Percentiles rank a stretch among this genome's conserved stretches.
Evolutionary conservation across 371 early-diverging fungal species (phyloP).

Genomic region (Mucor irregularis): DNA sequence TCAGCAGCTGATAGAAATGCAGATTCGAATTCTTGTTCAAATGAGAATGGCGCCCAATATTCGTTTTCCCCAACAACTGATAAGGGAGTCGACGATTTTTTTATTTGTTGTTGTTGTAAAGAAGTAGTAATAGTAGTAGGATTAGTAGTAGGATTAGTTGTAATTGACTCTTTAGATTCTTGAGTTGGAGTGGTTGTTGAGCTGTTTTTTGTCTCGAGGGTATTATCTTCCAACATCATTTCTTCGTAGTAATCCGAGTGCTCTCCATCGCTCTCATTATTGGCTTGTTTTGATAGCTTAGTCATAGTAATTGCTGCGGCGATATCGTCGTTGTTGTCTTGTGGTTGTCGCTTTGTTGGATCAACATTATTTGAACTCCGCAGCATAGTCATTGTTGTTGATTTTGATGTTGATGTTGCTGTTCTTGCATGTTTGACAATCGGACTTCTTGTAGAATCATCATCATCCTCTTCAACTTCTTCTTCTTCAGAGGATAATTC

Average conservation of each 20-base stretch:
- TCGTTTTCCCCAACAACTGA: constrained; percentile 35
- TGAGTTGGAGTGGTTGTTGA: background rate
- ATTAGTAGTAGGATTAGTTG: background rate
- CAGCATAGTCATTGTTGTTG: background rate
- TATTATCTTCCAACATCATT: constrained; percentile 48
- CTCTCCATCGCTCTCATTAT: constrained; percentile 48
- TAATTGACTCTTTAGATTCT: no score
- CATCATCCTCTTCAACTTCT: background rate
- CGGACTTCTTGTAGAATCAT: no score
- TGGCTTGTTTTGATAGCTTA: background rate
- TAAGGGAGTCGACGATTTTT: no score
- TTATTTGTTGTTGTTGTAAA: no score
- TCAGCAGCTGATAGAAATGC: constrained; percentile 35
- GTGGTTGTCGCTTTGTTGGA: background rate
- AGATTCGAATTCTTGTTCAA: constrained; percentile 47
- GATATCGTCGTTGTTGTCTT: background rate
- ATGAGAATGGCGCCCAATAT: constrained; percentile 40
- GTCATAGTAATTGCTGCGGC: background rate
- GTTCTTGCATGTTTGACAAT: background rate
- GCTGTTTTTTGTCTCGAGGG: background rate
- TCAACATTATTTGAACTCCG: background rate
- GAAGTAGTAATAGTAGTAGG: background rate
- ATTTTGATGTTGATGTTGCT: background rate
- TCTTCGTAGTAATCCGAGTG: constrained; percentile 58
- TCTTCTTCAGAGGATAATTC: background rate